Base-by-base conservation (phyloP, 2,329 filamentous ascomycete genomes). In the Xylaria hypoxylon region DNA sequence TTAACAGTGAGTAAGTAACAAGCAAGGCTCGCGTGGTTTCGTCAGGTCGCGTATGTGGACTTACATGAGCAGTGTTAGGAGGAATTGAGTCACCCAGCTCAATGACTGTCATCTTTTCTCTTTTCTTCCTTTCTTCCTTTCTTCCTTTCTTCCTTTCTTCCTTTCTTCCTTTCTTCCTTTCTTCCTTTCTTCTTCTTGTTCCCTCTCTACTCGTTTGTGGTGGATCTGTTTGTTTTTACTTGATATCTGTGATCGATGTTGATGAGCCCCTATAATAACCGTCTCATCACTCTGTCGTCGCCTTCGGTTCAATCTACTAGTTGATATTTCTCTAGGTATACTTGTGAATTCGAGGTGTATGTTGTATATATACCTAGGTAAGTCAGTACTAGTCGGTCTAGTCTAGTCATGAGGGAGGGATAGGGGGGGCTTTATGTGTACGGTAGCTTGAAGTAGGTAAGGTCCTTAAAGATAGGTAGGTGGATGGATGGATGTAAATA, bases 11-110 rank as follows among this genome's bases (percentile, higher is more conserved):
- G n/a, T n/a, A n/a, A n/a, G n/a, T n/a, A n/a, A 22, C 1, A 38
- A 31, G 22, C 5, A 38, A 38, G 3, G 24, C 7, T 17, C 15
- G 11, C 3, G 38, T 4, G 44, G 24, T 38, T 10, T 44, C 26
- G 15, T 7, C 22, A 15, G 35, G 13, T 17, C 17, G 35, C 19
- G 19, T 4, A 26, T 62, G 65, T 48, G 65, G 22, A 84, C 88
- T 82, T 83, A 93, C 91, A 83, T 95, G 92, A 64, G 90, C 87
- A 63, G 92, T 94, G 77, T 94, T 89, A 44, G 90, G 86, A 62
- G 92, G 92, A 67, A 95, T 92, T 5, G 92, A 87, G 74, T 91
- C 89, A 73, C 92, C 92, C 42, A 92, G 74, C 24, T 81, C 80
- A 65, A 87, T 81, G 33, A 74, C 73, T n/a, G 82, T 79, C 85